A percentile compares a stretch with the other conserved stretches of the same genome.
These are phyloP conservation scores for Gleditsia sinensis DNA, from an alignment of 306 rosid genomes.

Conservation along the genomic window DNA sequence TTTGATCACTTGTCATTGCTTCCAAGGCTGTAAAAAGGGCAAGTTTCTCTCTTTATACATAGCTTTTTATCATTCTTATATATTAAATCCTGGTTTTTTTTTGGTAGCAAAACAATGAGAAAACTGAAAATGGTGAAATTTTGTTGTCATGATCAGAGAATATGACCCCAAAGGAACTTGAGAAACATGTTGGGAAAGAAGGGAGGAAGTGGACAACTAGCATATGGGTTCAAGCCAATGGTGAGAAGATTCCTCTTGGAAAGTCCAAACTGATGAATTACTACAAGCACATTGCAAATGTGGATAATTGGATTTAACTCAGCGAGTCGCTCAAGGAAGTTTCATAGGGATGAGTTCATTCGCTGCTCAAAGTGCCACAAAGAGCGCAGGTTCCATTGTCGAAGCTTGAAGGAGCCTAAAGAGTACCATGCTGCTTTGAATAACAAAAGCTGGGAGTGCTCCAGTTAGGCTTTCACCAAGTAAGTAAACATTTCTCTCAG, in stretches of 20 bases:
- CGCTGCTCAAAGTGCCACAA: slow-evolving; percentile 34
- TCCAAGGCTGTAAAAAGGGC: slow-evolving; percentile 32
- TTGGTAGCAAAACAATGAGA: too few relatives aligned
- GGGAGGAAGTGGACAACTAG: too few relatives aligned
- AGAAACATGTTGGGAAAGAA: slow-evolving; percentile 40
- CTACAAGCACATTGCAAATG: too few relatives aligned
- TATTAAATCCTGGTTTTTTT: too few relatives aligned
- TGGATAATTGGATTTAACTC: too few relatives aligned
- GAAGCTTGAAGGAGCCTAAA: background rate
- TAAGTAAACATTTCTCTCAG: too few relatives aligned
- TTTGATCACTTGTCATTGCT: slow-evolving; percentile 40
- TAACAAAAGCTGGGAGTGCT: slow-evolving; percentile 39
- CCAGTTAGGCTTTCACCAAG: slow-evolving; percentile 31
- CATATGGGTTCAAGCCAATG: too few relatives aligned
- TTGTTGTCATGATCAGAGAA: slow-evolving; percentile 19
- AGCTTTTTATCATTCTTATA: too few relatives aligned
- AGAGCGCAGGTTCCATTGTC: slow-evolving; percentile 45
- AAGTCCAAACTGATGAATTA: too few relatives aligned
- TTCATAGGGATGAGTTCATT: slow-evolving; percentile 52
- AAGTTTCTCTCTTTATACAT: background rate
- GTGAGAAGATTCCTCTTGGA: too few relatives aligned
- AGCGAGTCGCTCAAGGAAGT: too few relatives aligned
- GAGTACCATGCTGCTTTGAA: slow-evolving; percentile 37
- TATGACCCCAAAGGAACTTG: slow-evolving; percentile 42
- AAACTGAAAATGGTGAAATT: background rate